Base-by-base conservation (phyloP, 164 flowering plant species). In the Stephania japonica region DNA sequence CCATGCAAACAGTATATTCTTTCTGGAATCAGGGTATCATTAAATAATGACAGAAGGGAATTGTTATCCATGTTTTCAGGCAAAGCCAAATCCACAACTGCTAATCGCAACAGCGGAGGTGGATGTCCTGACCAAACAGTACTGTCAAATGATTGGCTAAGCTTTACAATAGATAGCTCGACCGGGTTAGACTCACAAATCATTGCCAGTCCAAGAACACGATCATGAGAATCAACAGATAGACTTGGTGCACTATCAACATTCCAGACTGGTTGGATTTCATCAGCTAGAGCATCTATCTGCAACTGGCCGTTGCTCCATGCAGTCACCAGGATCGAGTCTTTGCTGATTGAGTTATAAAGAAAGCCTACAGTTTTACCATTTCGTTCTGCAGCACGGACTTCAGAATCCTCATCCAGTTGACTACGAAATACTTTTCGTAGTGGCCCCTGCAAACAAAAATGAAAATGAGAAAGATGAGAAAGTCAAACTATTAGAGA, bases 221-320 rank as follows among this genome's bases (percentile, higher is more conserved):
- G 81, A 44, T 85, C 85, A 70, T 79, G 72, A 42, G 88, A 81
- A 80, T 88, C 89, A 79, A 88, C 83, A 78, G 84, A 79, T 47
- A 95, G 71, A 47, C 90, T 91, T 69, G 98, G 96, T 61, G 86
- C 83, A 47, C 77, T 81, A 66, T 85, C 88, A 68, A 73, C 71
- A 67, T 72, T 86, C 99, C 99, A 95, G n/a, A 90, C 85, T 24
- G 98, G 94, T 76, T 91, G 97, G 61, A 91, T 83, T 82, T 93
- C 98, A 86, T 93, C 98, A 65, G 94, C 97, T 73, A 95, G 83
- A 72, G 99, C 97, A 86, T 95, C 94, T 74, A 95, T 83, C 75
- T 90, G 97, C 82, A 95, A 70, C 76, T 90, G 92, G 69, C 98
- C 98, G 71, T 90, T 90, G 79, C 93, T 90, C 97, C 97, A 93